Conservation (phyloP, 78 protist species). For the Tieghemostelium lacteum region DNA sequence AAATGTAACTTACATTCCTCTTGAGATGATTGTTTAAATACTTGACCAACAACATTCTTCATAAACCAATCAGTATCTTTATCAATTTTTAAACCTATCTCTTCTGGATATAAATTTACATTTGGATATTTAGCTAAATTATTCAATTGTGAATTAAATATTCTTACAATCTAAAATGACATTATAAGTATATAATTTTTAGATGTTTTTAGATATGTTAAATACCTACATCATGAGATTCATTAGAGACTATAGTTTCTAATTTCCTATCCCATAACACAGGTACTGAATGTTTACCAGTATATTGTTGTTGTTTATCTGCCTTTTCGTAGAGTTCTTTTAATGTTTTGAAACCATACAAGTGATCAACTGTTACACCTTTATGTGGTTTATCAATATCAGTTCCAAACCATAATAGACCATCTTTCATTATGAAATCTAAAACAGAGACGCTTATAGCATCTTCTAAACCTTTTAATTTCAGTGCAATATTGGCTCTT, state of each 20-base stretch:
- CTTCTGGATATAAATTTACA: conserved; percentile 83
- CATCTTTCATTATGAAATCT: neutral
- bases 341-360: neutral
- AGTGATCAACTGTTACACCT: neutral
- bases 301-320: neutral
- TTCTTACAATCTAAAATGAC: conserved; percentile 88
- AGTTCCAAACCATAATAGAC: conserved; percentile 13
- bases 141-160: conserved; percentile 86
- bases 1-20: conserved; percentile 5
- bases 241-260: conserved; percentile 89
- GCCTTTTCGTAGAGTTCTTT: conserved; percentile 1
- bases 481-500: conserved; percentile 15
- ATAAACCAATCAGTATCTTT: conserved; percentile 84
- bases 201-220: too few species aligned
- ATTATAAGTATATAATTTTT: too few species aligned
- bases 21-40: conserved; percentile 80
- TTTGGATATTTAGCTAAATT: conserved; percentile 53
- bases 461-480: conserved; percentile 27
- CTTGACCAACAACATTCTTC: conserved; percentile 84
- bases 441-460: neutral
- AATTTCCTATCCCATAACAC: conserved; percentile 72
- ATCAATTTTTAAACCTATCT: conserved; percentile 52
- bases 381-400: too few species aligned
- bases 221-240: conserved; percentile 84
- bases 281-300: conserved; percentile 21